These are phyloP conservation scores for Ligustrum vulgare DNA, from an alignment of 257 asterid species.

Conservation along the genomic window DNA sequence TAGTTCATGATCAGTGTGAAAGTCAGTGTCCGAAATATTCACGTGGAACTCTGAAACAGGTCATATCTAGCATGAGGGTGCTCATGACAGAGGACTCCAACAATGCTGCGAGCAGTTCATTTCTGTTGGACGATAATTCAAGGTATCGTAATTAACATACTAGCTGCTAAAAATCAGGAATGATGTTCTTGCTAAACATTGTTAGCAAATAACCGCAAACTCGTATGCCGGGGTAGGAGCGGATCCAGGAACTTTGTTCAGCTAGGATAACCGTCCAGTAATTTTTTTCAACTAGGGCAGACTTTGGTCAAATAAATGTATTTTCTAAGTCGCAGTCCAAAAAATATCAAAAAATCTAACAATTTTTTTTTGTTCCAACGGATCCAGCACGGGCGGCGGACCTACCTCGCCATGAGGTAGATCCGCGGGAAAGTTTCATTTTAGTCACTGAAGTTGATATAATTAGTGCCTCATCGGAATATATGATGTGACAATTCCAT, in stretches of 20 bases:
- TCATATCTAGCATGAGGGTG: constrained; percentile 93
- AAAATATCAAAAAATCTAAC: too few relatives aligned
- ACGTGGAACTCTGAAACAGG: constrained; percentile 45
- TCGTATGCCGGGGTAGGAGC: background rate
- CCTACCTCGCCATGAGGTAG: too few relatives aligned
- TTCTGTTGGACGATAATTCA: constrained; percentile 90
- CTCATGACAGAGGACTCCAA: constrained; percentile 94
- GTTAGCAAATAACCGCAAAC: background rate
- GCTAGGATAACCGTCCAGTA: too few relatives aligned
- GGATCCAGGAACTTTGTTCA: too few relatives aligned
- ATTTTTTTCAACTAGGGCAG: too few relatives aligned
- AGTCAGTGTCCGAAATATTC: background rate
- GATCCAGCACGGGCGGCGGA: too few relatives aligned
- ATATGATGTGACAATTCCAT: too few relatives aligned
- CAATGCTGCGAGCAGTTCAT: constrained; percentile 77
- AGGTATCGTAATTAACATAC: constrained; percentile 40
- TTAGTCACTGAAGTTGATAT: background rate
- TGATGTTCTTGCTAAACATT: background rate
- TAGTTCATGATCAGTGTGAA: background rate
- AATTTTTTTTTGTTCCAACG: too few relatives aligned
- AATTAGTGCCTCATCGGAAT: too few relatives aligned
- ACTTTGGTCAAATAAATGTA: too few relatives aligned
- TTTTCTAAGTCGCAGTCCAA: too few relatives aligned
- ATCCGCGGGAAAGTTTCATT: background rate
- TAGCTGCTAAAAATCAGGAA: background rate